phyloP scores from a whole-genome alignment of 371 early-diverging fungal genomes.

The Dinochytrium kinnereticum region DNA sequence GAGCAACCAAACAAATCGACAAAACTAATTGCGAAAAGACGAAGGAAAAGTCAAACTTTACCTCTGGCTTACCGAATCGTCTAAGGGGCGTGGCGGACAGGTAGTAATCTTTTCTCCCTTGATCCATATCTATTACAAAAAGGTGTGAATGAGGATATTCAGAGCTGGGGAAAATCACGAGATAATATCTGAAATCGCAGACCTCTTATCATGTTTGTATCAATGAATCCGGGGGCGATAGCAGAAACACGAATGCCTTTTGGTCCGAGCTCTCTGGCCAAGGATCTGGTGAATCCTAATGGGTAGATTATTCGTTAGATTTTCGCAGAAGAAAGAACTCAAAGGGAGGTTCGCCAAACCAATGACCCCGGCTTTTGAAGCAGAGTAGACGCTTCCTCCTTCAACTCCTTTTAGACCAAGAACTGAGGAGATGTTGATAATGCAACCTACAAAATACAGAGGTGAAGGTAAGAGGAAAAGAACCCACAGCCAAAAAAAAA shows the following conservation, averaged over 20 bases:
- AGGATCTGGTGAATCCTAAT: slow-evolving; percentile 79
- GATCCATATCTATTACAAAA: slow-evolving; percentile 40
- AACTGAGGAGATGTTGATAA: slow-evolving; percentile 85
- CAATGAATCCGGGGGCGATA: slow-evolving; percentile 89
- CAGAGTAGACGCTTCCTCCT: slow-evolving; percentile 81
- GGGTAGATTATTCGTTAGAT: no score
- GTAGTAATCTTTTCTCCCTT: slow-evolving; percentile 46
- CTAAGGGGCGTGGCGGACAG: slow-evolving; percentile 60
- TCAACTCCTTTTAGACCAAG: slow-evolving; percentile 77
- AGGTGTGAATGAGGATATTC: slow-evolving; percentile 21
- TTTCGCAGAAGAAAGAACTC: not conserved
- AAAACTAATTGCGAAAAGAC: no score
- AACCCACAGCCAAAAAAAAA: no score
- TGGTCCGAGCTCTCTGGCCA: slow-evolving; percentile 83
- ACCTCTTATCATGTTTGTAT: slow-evolving; percentile 81
- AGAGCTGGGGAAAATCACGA: no score
- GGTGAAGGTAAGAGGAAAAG: no score
- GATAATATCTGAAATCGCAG: no score
- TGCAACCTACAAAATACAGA: slow-evolving; percentile 67
- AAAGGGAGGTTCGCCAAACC: slow-evolving; percentile 47
- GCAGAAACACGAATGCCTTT: slow-evolving; percentile 77
- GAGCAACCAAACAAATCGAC: not conserved
- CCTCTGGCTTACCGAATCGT: slow-evolving; percentile 64
- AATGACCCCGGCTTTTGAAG: slow-evolving; percentile 83
- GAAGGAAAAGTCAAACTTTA: no score